Percentiles rank a stretch among this genome's conserved stretches.
phyloP scores from a whole-genome alignment of 2,329 filamentous ascomycete species.

The Aspergillus novoparasiticus region DNA sequence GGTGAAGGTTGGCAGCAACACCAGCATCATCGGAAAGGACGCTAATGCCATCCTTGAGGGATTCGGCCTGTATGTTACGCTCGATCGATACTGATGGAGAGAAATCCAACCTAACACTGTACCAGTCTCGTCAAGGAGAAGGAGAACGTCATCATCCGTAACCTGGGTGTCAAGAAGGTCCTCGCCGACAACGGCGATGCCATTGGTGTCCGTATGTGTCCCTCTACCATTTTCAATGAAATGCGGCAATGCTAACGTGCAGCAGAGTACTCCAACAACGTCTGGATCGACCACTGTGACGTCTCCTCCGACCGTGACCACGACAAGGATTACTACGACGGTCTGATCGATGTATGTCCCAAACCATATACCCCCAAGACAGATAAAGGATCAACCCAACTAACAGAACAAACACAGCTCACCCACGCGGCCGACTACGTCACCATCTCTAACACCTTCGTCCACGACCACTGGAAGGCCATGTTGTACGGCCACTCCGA shows the following conservation, averaged over 20 bases:
- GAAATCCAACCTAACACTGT: constrained; percentile 28
- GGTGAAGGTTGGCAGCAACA: constrained; percentile 53
- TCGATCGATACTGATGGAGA: not conserved
- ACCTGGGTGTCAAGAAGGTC: constrained; percentile 62
- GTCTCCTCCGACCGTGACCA: constrained; percentile 61
- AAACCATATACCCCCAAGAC: not conserved
- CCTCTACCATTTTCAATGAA: not conserved
- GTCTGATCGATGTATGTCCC: constrained; percentile 57
- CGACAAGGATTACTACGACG: constrained; percentile 72
- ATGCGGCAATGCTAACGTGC: not conserved
- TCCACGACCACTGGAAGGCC: constrained; percentile 66
- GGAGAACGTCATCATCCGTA: constrained; percentile 64
- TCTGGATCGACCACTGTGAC: constrained; percentile 71
- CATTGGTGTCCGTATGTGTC: constrained; percentile 57
- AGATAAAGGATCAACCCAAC: not conserved
- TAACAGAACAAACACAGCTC: constrained; percentile 28
- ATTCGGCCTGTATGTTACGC: constrained; percentile 33
- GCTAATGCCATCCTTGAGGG: constrained; percentile 57
- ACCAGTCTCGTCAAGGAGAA: constrained; percentile 56
- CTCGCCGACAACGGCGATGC: constrained; percentile 60
- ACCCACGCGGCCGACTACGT: constrained; percentile 65
- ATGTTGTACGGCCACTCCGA: constrained; percentile 62
- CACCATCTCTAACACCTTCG: constrained; percentile 54
- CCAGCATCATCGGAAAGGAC: constrained; percentile 55
- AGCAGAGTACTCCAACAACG: constrained; percentile 46